Evolutionary conservation across 352 stramenopile species (phyloP), one percentile per base, ranked within the genome.

Genomic region (Globisporangium paroecandrum): DNA sequence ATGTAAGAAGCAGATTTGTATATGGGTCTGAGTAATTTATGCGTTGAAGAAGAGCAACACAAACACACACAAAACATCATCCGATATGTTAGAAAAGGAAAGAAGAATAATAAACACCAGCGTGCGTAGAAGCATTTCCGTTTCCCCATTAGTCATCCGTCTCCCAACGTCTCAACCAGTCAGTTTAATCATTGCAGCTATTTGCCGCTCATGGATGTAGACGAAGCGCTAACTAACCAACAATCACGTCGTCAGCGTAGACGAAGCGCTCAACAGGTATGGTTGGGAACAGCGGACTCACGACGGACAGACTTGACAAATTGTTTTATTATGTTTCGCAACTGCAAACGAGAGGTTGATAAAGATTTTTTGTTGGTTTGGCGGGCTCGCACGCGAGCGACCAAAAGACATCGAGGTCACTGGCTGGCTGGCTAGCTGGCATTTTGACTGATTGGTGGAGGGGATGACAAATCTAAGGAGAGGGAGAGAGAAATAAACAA

Each of bases 381-480:
- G 18, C 2, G 24, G 15, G 27, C 32, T 32, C 13, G 12, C 22
- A 36, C 24, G 24, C 25, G 24, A 13, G 12, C 25, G 12, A 34
- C 29, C 25, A 62, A 53, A 36, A 63, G 58, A 49, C 36, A 64
- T n/a, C 46, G 59, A 65, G 38, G 41, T 34, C 18, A 24, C 41
- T 25, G 59, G 27, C 10, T 25, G 43, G 10, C 41, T 25, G 58
- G 27, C 10, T 24, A 15, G 6, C 41, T 20, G 43, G 18, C 43
- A 32, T 32, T 32, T 32, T 9, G 43, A n/a, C 18, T 46, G 38
- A 46, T 12, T 46, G 38, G 43, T 6, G n/a, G 43, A 15, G 38
- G 13, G 38, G 36, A 36, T 49, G 59, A 65, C 65, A 57, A 56
- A 68, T 68, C 59, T 55, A 71, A 51, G 18, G 18, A 60, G 27